phyloP scores from a whole-genome alignment of 1,284 basidiomycete species.

The Trichosporon ovoides region DNA sequence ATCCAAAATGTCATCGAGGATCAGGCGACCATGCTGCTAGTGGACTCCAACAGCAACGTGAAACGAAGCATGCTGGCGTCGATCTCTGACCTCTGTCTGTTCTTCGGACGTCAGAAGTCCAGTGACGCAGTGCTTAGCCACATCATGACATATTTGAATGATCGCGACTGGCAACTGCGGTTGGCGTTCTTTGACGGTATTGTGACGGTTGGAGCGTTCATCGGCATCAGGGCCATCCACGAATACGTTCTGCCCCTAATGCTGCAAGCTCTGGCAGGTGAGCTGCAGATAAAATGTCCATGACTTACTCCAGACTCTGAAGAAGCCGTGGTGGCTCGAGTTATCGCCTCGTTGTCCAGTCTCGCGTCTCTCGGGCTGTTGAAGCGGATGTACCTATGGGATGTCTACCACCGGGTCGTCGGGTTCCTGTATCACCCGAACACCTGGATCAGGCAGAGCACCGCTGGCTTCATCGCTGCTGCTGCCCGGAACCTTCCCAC shows the following conservation, averaged over 20 bases:
- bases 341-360: slow-evolving; percentile 75
- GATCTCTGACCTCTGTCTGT: slow-evolving; percentile 82
- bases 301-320: slow-evolving; percentile 66
- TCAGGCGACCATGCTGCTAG: slow-evolving; percentile 67
- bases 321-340: slow-evolving; percentile 84
- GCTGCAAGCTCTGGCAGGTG: slow-evolving; percentile 85
- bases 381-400: slow-evolving; percentile 89
- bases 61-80: slow-evolving; percentile 60
- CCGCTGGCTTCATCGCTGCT: slow-evolving; percentile 78
- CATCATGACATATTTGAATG: slow-evolving; percentile 98
- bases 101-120: slow-evolving; percentile 85
- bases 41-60: slow-evolving; percentile 54
- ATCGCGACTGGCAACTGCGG: slow-evolving; percentile 85
- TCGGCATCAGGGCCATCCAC: slow-evolving; percentile 68
- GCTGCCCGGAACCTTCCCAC: slow-evolving; percentile 69
- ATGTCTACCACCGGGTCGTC: slow-evolving; percentile 76
- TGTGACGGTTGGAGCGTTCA: slow-evolving; percentile 87
- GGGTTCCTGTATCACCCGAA: slow-evolving; percentile 95
- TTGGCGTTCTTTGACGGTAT: slow-evolving; percentile 93
- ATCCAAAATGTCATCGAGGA: slow-evolving; percentile 82
- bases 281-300: slow-evolving; percentile 20
- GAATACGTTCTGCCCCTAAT: slow-evolving; percentile 85
- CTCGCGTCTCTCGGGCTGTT: slow-evolving; percentile 81
- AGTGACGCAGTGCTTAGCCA: slow-evolving; percentile 93
- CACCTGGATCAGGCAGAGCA: slow-evolving; percentile 90